These are phyloP conservation scores for Udeniomyces megalosporus DNA, from an alignment of 768 basidiomycete genomes.

Conservation along the genomic window DNA sequence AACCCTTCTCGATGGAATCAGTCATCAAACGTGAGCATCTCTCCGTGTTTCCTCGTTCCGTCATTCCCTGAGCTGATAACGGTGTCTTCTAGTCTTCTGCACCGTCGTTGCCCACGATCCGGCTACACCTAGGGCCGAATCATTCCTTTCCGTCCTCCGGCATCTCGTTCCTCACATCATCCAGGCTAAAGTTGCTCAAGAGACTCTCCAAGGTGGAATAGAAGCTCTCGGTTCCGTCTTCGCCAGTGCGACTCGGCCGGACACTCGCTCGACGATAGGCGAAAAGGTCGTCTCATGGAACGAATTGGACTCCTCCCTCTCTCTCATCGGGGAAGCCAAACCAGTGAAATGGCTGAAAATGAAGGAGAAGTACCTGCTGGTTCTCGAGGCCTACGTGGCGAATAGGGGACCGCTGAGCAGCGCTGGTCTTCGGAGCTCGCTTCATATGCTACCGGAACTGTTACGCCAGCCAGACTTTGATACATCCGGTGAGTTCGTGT, in stretches of 20 bases:
- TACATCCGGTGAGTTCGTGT: neutral
- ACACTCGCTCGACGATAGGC: neutral
- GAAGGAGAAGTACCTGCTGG: slow-evolving; percentile 18
- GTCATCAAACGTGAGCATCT: slow-evolving; percentile 36
- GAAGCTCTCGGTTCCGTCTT: slow-evolving; percentile 46
- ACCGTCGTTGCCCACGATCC: slow-evolving; percentile 67
- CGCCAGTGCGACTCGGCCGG: slow-evolving; percentile 21
- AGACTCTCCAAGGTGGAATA: slow-evolving; percentile 49
- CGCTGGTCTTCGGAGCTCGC: slow-evolving; percentile 15
- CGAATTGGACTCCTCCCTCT: neutral
- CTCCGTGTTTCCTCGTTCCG: too few species aligned
- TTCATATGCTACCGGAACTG: slow-evolving; percentile 21
- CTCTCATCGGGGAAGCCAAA: neutral
- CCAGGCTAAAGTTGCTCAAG: slow-evolving; percentile 39
- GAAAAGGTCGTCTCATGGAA: neutral
- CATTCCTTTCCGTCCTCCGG: slow-evolving; percentile 50
- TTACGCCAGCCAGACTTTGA: slow-evolving; percentile 4
- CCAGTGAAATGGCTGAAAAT: slow-evolving; percentile 19
- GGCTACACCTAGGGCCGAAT: slow-evolving; percentile 47
- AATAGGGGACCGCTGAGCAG: slow-evolving; percentile 20
- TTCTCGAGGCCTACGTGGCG: slow-evolving; percentile 21
- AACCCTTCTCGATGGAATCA: slow-evolving; percentile 44
- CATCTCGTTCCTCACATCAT: slow-evolving; percentile 44
- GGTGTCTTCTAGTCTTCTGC: slow-evolving; percentile 36
- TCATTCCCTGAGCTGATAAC: too few species aligned